Percentiles rank a stretch among this genome's conserved stretches.
These are phyloP conservation scores for Lineolata rhizophorae DNA, from an alignment of 495 filamentous ascomycete species.

Conservation along the genomic window DNA sequence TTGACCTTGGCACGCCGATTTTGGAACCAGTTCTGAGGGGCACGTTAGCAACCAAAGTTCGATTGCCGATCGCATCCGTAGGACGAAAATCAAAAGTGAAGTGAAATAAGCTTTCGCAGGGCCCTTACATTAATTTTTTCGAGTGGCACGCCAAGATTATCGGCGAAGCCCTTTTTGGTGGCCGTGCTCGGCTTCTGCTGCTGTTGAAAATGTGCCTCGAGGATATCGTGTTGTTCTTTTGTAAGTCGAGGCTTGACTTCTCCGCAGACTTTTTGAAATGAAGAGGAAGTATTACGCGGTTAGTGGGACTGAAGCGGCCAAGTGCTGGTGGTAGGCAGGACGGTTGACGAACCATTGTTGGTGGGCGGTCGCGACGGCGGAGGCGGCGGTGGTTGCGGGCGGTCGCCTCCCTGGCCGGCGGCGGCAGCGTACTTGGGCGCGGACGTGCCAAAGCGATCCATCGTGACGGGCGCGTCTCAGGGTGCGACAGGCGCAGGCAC, in stretches of 20 bases:
- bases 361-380: too few relatives aligned
- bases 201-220: constrained; percentile 18
- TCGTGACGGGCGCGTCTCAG: too few relatives aligned
- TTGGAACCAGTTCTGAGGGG: constrained; percentile 22
- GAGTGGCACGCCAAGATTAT: constrained; percentile 16
- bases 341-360: too few relatives aligned
- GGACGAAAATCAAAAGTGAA: neutral
- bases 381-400: too few relatives aligned
- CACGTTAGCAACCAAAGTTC: constrained; percentile 2
- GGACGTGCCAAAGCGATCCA: too few relatives aligned
- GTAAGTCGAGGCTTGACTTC: constrained; percentile 22
- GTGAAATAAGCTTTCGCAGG: constrained; percentile 9
- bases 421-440: too few relatives aligned
- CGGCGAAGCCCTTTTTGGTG: constrained; percentile 20
- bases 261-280: constrained; percentile 4
- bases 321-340: too few relatives aligned
- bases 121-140: constrained; percentile 25
- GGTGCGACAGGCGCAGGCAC: too few relatives aligned
- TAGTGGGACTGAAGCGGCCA: too few relatives aligned
- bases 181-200: constrained; percentile 19
- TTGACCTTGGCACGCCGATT: constrained; percentile 22
- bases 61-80: neutral
- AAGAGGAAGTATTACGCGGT: too few relatives aligned
- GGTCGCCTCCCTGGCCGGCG: too few relatives aligned
- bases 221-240: constrained; percentile 22